These are phyloP conservation scores for Skeletonema tropicum DNA, from an alignment of 108 stramenopile species.

Conservation along the genomic window DNA sequence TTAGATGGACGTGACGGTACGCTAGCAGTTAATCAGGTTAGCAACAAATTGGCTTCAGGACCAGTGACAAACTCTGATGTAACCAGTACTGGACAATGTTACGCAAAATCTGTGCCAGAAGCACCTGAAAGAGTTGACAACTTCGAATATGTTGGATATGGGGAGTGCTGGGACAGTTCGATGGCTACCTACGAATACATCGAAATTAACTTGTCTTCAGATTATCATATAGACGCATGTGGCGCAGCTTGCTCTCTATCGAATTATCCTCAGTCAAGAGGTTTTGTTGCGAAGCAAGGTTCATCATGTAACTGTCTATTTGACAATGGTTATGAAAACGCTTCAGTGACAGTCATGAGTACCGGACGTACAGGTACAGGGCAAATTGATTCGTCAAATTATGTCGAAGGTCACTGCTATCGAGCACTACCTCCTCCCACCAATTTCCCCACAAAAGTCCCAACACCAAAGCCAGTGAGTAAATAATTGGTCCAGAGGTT, in stretches of 20 bases:
- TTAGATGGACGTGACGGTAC: background rate
- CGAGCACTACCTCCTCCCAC: background rate
- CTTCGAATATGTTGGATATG: background rate
- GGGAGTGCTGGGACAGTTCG: background rate
- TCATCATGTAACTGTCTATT: background rate
- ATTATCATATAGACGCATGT: background rate
- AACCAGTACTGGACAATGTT: background rate
- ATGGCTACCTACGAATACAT: background rate
- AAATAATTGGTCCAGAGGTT: background rate
- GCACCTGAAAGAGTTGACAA: background rate
- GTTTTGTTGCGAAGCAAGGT: background rate
- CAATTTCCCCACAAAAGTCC: background rate
- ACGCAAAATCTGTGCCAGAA: background rate
- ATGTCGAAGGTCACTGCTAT: background rate
- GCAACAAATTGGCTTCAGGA: background rate
- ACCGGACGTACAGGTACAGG: background rate
- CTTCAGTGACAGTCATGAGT: background rate
- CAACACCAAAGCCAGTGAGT: conserved; percentile 1
- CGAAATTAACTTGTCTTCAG: background rate
- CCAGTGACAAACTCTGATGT: background rate
- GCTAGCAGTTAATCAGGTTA: background rate
- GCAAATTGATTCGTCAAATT: background rate
- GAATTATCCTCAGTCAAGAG: background rate
- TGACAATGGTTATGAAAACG: background rate
- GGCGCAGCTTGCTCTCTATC: background rate